Evolutionary conservation across 306 rosid genomes (phyloP), one percentile per base, ranked within the genome.

Genomic region (Gastrolobium villosum): DNA sequence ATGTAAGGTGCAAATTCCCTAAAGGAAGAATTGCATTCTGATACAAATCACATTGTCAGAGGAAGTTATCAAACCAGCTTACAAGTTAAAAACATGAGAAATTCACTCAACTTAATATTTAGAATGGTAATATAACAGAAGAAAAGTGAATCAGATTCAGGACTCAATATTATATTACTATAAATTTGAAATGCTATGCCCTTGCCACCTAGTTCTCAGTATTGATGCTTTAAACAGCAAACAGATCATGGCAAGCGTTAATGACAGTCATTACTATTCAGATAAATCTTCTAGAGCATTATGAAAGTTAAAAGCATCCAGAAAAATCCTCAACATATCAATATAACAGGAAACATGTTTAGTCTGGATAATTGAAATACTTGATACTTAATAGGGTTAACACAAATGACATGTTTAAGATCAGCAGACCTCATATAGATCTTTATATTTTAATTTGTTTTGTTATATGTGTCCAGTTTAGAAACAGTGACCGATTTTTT

Each of bases 111-210:
- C 5, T 45, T 60, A 41, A 72, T 26, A 30, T 40, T 20, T 0
- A 37, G 67, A 14, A 56, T 5, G 56, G 45, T 32, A 40, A 73
- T 2, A 13, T 3, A 13, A 43, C 3, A 0, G 1, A 41, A 30
- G 31, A 73, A 73, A 6, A 57, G 43, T 73, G 54, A 57, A 57
- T 73, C 44, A 4, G 54, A 57, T 41, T 73, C 44, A 4, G 3
- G 43, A 73, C 45, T 43, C 15, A 31, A 57, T 40, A 73, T 37
- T 59, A 73, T 39, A 37, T 7, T 37, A 35, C 10, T n/a, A 9
- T 35, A 8, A 10, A 39, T 11, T 40, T 11, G 11, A 54, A 44
- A 41, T 39, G 40, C 2, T 11, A 56, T 28, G 55, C 3, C 31
- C 3, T 37, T 14, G 68, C 67, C 31, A 59, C 56, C 78, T 40